Evolutionary conservation across 2,329 filamentous ascomycete species (phyloP).

Genomic region (Microcyclospora pomicola): DNA sequence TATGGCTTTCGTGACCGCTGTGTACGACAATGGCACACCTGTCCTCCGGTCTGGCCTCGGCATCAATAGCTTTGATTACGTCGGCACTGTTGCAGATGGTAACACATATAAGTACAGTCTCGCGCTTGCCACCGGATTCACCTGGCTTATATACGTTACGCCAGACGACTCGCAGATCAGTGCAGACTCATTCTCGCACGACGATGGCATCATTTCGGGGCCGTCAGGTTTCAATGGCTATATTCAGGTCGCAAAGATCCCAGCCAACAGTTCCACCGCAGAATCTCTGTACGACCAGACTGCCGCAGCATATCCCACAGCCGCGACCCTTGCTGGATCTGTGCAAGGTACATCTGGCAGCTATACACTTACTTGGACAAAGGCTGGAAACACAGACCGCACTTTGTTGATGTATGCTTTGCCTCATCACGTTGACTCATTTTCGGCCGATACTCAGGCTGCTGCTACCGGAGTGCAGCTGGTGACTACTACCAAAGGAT

Average conservation of each 20-base stretch:
- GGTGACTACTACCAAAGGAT: slow-evolving; percentile 73
- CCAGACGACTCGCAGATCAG: slow-evolving; percentile 43
- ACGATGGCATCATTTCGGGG: slow-evolving; percentile 46
- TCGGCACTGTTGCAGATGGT: slow-evolving; percentile 40
- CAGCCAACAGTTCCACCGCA: slow-evolving; percentile 30
- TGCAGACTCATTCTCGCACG: slow-evolving; percentile 44
- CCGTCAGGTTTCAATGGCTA: slow-evolving; percentile 57
- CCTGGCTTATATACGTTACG: slow-evolving; percentile 70
- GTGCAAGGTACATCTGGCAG: slow-evolving; percentile 46
- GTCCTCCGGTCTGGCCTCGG: slow-evolving; percentile 60
- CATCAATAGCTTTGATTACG: slow-evolving; percentile 49
- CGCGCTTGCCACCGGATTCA: slow-evolving; percentile 52
- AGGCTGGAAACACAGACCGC: slow-evolving; percentile 46
- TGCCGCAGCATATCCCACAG: slow-evolving; percentile 59
- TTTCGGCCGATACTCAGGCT: slow-evolving; percentile 44
- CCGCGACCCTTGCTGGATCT: slow-evolving; percentile 50
- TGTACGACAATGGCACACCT: slow-evolving; percentile 56
- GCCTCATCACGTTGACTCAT: slow-evolving; percentile 70
- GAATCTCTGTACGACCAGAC: slow-evolving; percentile 62
- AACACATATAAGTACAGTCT: slow-evolving; percentile 65
- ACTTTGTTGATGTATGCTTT: slow-evolving; percentile 73
- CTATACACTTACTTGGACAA: slow-evolving; percentile 64
- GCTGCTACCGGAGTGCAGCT: slow-evolving; percentile 43
- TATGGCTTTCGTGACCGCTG: slow-evolving; percentile 70
- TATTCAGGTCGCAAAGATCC: slow-evolving; percentile 73